Evolutionary conservation across 441 rosid genomes (phyloP).

Genomic region (Populus hybrid): DNA sequence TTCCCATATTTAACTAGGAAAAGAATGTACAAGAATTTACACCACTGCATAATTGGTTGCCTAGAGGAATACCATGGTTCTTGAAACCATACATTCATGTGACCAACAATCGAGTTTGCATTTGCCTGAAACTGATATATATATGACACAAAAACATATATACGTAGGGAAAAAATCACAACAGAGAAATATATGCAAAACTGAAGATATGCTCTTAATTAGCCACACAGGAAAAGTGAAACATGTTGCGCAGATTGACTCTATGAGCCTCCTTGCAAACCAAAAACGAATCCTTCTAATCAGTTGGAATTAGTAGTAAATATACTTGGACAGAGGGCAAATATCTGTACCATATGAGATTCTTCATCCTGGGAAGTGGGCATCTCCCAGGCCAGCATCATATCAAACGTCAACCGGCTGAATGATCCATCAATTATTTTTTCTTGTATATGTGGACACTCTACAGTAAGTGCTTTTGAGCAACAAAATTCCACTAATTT

Average conservation of each 20-base stretch:
- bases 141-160: too few relatives aligned
- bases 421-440: constrained; percentile 65
- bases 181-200: not conserved
- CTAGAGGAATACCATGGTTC: not conserved
- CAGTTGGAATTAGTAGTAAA: not conserved
- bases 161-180: too few relatives aligned
- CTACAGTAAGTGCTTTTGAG: constrained; percentile 39
- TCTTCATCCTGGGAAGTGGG: constrained; percentile 51
- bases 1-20: not conserved
- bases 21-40: not conserved
- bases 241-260: too few relatives aligned
- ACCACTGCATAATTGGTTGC: not conserved
- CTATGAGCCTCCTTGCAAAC: not conserved
- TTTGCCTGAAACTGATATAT: not conserved
- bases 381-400: constrained; percentile 91
- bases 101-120: not conserved
- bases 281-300: not conserved
- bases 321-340: not conserved
- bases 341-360: constrained; percentile 26
- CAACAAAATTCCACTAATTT: constrained; percentile 73
- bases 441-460: constrained; percentile 53
- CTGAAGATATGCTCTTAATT: too few relatives aligned
- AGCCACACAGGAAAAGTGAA: too few relatives aligned
- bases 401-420: constrained; percentile 64
- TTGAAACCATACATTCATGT: not conserved